Conservation (phyloP, 2,329 filamentous ascomycete genomes). For the Colletotrichum sidae region DNA sequence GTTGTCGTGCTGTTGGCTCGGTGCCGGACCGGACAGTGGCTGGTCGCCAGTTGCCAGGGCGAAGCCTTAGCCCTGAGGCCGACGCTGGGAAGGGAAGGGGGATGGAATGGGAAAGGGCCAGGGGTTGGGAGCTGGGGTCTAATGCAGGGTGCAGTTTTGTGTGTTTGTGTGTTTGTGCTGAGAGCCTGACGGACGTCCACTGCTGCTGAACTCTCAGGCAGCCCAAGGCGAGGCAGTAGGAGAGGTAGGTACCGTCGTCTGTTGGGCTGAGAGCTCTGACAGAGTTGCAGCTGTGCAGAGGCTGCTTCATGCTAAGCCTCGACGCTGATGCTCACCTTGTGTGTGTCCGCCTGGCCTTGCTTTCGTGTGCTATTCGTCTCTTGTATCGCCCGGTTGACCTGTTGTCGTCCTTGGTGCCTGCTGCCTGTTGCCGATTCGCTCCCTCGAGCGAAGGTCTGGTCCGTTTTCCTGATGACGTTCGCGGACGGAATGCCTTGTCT, state of each 20-base stretch:
- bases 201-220: neutral
- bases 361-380: neutral
- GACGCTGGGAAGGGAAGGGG: conserved; percentile 3
- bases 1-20: conserved; percentile 25
- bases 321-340: no score
- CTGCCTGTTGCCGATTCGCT: conserved; percentile 6
- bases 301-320: no score
- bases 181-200: no score
- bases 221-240: neutral
- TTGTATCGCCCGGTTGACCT: conserved; percentile 6
- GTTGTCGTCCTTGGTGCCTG: conserved; percentile 13
- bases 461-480: conserved; percentile 2
- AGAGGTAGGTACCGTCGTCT: no score
- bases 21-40: conserved; percentile 31
- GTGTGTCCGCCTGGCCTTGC: no score
- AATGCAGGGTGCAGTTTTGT: conserved; percentile 13
- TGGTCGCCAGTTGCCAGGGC: neutral
- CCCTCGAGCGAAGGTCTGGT: conserved; percentile 4
- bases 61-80: conserved; percentile 14
- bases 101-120: neutral
- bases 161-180: neutral
- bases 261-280: neutral
- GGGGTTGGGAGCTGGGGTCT: no score
- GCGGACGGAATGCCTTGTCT: conserved; percentile 30
- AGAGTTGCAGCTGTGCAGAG: conserved; percentile 1